Conservation (phyloP, 805 yeast genomes). For the Debaryomyces prosopidis region DNA sequence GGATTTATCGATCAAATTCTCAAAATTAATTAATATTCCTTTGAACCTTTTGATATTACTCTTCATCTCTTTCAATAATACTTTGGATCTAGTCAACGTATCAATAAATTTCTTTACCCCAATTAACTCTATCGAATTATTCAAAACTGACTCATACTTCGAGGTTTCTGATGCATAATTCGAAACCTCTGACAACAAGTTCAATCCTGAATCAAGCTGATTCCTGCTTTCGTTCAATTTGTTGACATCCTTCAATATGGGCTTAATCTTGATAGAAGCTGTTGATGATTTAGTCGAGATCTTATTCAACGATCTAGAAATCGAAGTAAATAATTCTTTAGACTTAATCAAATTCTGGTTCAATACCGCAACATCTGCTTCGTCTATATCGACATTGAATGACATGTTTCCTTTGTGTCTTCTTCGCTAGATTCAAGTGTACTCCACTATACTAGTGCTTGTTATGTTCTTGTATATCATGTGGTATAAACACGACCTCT, state of each 20-base stretch:
- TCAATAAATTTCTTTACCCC: conserved; percentile 40
- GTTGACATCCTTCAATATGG: conserved; percentile 66
- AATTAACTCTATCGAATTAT: conserved; percentile 33
- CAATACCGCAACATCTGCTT: conserved; percentile 80
- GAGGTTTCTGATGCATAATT: conserved; percentile 48
- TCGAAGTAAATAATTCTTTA: conserved; percentile 52
- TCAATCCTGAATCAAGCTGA: conserved; percentile 59
- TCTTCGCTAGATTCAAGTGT: neutral
- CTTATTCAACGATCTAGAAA: conserved; percentile 54
- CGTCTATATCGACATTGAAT: conserved; percentile 58
- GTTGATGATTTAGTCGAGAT: conserved; percentile 54
- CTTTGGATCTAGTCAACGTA: conserved; percentile 40
- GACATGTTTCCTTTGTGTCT: conserved; percentile 5
- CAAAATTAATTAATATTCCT: conserved; percentile 65
- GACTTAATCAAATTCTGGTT: conserved; percentile 70
- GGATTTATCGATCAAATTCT: conserved; percentile 54
- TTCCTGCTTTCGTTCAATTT: conserved; percentile 53
- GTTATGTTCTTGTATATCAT: neutral
- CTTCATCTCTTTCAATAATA: conserved; percentile 45
- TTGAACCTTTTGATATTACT: conserved; percentile 53
- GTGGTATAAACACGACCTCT: neutral
- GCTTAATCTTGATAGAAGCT: conserved; percentile 66
- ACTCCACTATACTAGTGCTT: neutral
- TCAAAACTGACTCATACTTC: conserved; percentile 37
- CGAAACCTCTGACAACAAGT: conserved; percentile 50